Base-by-base conservation (phyloP, 2,329 filamentous ascomycete species). In the Trichoderma citrinoviride region DNA sequence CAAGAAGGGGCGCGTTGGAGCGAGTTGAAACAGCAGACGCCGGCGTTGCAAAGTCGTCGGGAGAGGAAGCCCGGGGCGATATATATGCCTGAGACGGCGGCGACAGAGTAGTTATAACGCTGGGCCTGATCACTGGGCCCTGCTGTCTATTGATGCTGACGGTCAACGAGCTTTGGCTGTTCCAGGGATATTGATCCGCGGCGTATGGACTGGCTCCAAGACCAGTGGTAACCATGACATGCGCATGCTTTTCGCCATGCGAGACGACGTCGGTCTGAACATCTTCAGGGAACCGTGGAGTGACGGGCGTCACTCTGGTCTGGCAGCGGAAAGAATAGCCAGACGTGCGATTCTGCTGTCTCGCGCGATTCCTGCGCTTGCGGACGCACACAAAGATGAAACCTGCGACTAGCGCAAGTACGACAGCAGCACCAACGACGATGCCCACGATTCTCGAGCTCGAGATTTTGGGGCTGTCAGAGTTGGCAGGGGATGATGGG, bases 301-400 rank as follows among this genome's bases (percentile, higher is more conserved):
- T 62, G 27, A 63, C 29, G 12, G 61, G 61, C 5, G 61, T 55
- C 21, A 63, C 50, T 27, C 61, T 56, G 7, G 50, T 79, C 65
- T 82, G 80, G 73, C 83, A 85, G 37, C 79, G 78, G 73, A 85
- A 85, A 1, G 81, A 83, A 29, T 85, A 76, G 5, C 80, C 78
- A 0, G 83, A 84, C 27, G 41, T 27, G n/a, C 61, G 61, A 15
- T 29, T 33, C 12, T 60, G 49, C 14, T 52, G 29, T 14, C 37
- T 53, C 46, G 58, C 46, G 65, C 68, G 76, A 66, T 80, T 82
- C 49, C 65, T 76, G 25, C 79, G 79, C 70, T 78, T 83, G 62
- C 82, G 82, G 67, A 75, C 68, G 56, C 80, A 79, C 60, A 86
- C 73, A 66, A 80, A 82, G 47, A 74, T 67, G 66, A 80, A 74